phyloP scores from a whole-genome alignment of 176 grass and related monocot species.

The Poa annua region DNA sequence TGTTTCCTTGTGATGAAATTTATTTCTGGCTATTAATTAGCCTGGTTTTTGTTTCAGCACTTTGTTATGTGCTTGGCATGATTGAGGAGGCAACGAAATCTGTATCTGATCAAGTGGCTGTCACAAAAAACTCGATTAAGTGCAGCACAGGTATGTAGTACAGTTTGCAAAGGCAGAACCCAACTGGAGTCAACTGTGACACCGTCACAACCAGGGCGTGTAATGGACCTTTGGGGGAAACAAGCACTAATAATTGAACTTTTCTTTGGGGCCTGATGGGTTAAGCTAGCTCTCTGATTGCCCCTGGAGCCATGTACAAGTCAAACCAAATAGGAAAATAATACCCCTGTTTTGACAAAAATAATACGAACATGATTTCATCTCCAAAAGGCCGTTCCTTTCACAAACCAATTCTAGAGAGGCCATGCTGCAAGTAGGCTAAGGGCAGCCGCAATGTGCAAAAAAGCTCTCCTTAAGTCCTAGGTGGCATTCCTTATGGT shows the following conservation, averaged over 20 bases:
- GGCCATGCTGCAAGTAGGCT: conserved; percentile 22
- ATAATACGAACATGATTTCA: conserved; percentile 21
- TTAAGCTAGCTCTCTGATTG: conserved; percentile 47
- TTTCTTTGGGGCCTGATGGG: neutral
- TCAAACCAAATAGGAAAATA: conserved; percentile 40
- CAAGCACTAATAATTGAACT: conserved; percentile 33
- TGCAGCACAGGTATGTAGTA: neutral
- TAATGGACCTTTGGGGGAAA: conserved; percentile 30
- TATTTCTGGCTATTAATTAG: neutral
- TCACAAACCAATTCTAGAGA: neutral
- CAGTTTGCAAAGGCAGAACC: neutral
- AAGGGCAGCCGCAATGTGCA: no score
- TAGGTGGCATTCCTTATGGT: no score
- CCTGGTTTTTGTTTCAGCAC: neutral
- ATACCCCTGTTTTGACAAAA: conserved; percentile 22
- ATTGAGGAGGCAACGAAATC: conserved; percentile 4
- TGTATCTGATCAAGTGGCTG: neutral
- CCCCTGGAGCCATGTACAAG: neutral
- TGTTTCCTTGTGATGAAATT: neutral
- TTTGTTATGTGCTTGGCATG: neutral
- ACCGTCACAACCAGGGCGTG: neutral
- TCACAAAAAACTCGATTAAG: neutral
- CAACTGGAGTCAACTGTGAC: conserved; percentile 43
- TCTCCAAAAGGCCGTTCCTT: neutral
- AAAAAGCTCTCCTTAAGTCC: no score